Percentiles rank a stretch among this genome's conserved stretches.
Conservation (phyloP, 202 grass and related monocot genomes). For the Schoenoplectus triqueter region DNA sequence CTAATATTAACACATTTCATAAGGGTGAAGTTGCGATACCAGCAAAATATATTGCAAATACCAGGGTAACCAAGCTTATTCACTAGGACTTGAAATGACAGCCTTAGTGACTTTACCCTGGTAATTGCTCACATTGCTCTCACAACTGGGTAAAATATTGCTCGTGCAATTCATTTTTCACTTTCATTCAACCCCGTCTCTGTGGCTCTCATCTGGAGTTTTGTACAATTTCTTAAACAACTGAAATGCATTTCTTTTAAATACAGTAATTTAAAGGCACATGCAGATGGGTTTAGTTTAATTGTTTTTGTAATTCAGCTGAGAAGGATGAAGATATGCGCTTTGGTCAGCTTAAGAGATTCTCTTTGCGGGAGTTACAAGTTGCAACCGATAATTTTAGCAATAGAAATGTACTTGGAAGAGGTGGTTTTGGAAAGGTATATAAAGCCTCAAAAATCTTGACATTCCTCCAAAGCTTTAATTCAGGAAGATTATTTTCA, state of each 20-base stretch:
- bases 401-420: conserved; percentile 76
- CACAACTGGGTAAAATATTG: neutral
- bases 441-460: neutral
- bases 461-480: neutral
- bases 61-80: neutral
- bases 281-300: neutral
- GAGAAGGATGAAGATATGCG: conserved; percentile 92
- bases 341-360: conserved; percentile 83
- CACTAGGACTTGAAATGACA: neutral
- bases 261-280: no score
- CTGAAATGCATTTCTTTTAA: neutral
- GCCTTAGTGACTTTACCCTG: neutral
- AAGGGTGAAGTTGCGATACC: neutral
- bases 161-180: neutral
- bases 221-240: neutral
- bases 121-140: neutral
- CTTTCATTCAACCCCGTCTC: neutral
- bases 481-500: neutral
- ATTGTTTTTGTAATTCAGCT: conserved; percentile 49
- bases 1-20: neutral
- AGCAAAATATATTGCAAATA: neutral
- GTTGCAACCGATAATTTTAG: conserved; percentile 80
- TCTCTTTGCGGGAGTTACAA: conserved; percentile 81
- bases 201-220: neutral
- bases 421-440: conserved; percentile 93